Evolutionary conservation across 805 yeast species (phyloP).

Genomic region (Candida pseudoglaebosa): DNA sequence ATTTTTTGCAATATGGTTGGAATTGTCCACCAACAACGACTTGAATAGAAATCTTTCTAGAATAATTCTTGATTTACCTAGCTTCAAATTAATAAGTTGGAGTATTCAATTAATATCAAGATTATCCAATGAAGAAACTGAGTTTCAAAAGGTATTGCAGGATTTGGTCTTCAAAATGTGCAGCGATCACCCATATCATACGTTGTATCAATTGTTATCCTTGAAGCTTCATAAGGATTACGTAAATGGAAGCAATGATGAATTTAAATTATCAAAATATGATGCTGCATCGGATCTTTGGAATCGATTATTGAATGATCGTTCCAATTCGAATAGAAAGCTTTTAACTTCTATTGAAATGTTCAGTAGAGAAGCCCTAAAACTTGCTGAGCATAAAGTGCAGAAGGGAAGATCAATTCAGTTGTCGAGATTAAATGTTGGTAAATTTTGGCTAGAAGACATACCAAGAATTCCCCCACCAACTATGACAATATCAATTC

Average conservation of each 20-base stretch:
- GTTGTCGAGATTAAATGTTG: slow-evolving; percentile 35
- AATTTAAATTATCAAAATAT: slow-evolving; percentile 46
- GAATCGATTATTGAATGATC: slow-evolving; percentile 28
- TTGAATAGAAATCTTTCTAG: slow-evolving; percentile 41
- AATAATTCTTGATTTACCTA: slow-evolving; percentile 45
- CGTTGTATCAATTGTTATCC: slow-evolving; percentile 60
- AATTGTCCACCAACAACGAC: slow-evolving; percentile 42
- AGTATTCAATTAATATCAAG: slow-evolving; percentile 76
- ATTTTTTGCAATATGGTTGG: slow-evolving; percentile 82
- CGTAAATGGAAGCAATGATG: slow-evolving; percentile 20
- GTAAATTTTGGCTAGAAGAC: slow-evolving; percentile 47
- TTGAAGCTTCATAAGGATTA: slow-evolving; percentile 44
- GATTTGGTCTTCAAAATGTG: slow-evolving; percentile 46
- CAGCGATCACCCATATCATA: slow-evolving; percentile 65
- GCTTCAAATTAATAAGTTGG: slow-evolving; percentile 72
- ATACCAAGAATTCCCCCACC: slow-evolving; percentile 67
- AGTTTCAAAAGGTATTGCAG: slow-evolving; percentile 55
- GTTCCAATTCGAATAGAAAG: slow-evolving; percentile 17
- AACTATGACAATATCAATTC: slow-evolving; percentile 45
- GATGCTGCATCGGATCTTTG: slow-evolving; percentile 47
- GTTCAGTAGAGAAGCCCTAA: slow-evolving; percentile 49
- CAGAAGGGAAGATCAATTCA: slow-evolving; percentile 28
- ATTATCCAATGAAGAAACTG: slow-evolving; percentile 42
- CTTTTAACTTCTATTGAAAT: slow-evolving; percentile 43
- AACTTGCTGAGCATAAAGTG: slow-evolving; percentile 46